Evolutionary conservation across 345 rosid species (phyloP).

Genomic region (Brassica incana): DNA sequence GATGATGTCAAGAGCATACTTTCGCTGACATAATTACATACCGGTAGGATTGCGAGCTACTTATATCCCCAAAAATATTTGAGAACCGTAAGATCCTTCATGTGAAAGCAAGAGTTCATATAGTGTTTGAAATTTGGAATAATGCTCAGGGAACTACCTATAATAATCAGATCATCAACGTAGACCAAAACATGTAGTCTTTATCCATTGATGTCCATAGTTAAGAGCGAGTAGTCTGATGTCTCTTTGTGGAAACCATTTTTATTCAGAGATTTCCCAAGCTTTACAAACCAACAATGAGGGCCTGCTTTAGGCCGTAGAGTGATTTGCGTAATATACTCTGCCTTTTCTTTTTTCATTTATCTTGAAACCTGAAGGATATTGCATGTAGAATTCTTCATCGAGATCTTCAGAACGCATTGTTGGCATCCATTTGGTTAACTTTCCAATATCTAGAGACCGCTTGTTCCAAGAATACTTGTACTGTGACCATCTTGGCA

Average conservation of each 20-base stretch:
- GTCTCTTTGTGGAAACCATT: neutral
- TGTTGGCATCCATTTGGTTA: too few relatives aligned
- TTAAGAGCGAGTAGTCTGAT: neutral
- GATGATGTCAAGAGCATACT: neutral
- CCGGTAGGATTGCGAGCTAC: neutral
- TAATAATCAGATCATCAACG: too few relatives aligned
- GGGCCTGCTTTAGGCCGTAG: neutral
- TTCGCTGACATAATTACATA: neutral
- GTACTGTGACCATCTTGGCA: too few relatives aligned
- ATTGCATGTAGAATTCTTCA: too few relatives aligned
- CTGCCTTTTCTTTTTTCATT: too few relatives aligned
- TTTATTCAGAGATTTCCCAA: neutral
- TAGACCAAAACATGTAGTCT: neutral
- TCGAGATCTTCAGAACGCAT: too few relatives aligned
- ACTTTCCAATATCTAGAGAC: too few relatives aligned
- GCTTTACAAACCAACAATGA: neutral
- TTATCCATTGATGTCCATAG: neutral
- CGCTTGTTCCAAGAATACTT: too few relatives aligned
- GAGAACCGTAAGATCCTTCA: neutral
- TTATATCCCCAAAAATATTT: neutral
- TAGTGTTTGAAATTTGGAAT: neutral
- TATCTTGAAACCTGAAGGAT: too few relatives aligned
- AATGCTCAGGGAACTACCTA: too few relatives aligned
- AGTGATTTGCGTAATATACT: neutral
- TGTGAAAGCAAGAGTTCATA: neutral